A percentile compares a stretch with the other conserved stretches of the same genome.
Evolutionary conservation across 2,329 filamentous ascomycete species (phyloP).

Genomic region (Thielaviopsis populi): DNA sequence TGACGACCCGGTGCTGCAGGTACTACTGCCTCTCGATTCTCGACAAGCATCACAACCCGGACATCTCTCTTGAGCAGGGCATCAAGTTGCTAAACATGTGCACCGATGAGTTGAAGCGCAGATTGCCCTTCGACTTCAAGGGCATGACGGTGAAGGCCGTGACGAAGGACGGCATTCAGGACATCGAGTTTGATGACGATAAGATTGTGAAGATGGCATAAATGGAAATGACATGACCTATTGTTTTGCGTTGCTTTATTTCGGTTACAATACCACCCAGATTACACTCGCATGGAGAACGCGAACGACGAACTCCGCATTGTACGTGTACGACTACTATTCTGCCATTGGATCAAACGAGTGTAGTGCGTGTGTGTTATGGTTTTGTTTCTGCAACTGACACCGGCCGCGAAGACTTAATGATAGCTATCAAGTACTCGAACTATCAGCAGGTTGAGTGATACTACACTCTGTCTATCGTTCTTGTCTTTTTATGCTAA

Average conservation of each 20-base stretch:
- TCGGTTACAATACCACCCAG: neutral
- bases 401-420: too few species aligned
- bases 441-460: too few species aligned
- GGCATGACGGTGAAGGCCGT: conserved; percentile 88
- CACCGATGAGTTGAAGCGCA: conserved; percentile 89
- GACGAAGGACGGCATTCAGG: conserved; percentile 80
- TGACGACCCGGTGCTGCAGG: conserved; percentile 28
- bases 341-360: neutral
- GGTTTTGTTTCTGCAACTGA: too few species aligned
- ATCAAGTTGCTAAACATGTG: conserved; percentile 89
- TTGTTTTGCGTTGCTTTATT: conserved; percentile 11
- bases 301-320: neutral
- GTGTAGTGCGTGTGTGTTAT: too few species aligned
- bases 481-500: too few species aligned
- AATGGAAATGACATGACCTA: conserved; percentile 19
- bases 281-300: neutral
- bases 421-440: too few species aligned
- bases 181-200: conserved; percentile 74
- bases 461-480: too few species aligned
- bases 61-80: conserved; percentile 78
- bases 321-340: neutral
- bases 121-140: conserved; percentile 98
- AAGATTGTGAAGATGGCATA: conserved; percentile 50
- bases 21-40: conserved; percentile 97
- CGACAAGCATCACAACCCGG: conserved; percentile 95